Base-by-base conservation (phyloP, 805 yeast genomes). In the Candida pini region DNA sequence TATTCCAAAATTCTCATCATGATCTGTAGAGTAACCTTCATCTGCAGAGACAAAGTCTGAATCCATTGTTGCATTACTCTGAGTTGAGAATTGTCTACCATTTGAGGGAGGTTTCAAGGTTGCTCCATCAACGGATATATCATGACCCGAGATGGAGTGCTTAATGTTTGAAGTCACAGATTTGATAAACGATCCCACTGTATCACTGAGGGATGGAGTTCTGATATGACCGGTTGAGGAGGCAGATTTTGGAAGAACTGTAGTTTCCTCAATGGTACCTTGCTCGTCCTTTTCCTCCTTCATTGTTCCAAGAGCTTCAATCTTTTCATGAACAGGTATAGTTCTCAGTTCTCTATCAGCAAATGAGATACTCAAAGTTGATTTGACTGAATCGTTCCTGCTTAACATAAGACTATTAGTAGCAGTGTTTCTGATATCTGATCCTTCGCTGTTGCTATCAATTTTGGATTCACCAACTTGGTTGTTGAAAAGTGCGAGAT, bases 41-140 rank as follows among this genome's bases (percentile, higher is more conserved):
- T 45, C 51, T 16, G 61, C 62, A 17, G 62, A 56, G 23, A 56
- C 51, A 41, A 57, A 57, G 20, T 54, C 61, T 3, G 56, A 49
- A 16, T 56, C 62, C 34, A 48, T 49, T 6, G 47, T 53, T 6
- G 55, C 41, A 19, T 36, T 40, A 30, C 51, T 48, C 28, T 52
- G 56, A 15, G 38, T 25, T 7, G 60, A 55, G 13, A 47, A 40
- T 13, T 46, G 41, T 33, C 59, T 44, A 9, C 28, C 18, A 13
- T 40, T 30, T 21, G 31, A 25, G 14, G 35, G 9, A 18, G 24
- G 12, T 5, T 18, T 15, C 5, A 33, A 9, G 5, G 9, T 14
- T 9, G 28, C 28, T 28, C 7, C 13, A 6, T 12, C 13, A 10
- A 31, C 31, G 3, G 19, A 36, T 21, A 31, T 13, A 18, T 35